A percentile compares a stretch with the other conserved stretches of the same genome.
These are phyloP conservation scores for Jackrogersella multiformis DNA, from an alignment of 495 filamentous ascomycete genomes.

Conservation along the genomic window DNA sequence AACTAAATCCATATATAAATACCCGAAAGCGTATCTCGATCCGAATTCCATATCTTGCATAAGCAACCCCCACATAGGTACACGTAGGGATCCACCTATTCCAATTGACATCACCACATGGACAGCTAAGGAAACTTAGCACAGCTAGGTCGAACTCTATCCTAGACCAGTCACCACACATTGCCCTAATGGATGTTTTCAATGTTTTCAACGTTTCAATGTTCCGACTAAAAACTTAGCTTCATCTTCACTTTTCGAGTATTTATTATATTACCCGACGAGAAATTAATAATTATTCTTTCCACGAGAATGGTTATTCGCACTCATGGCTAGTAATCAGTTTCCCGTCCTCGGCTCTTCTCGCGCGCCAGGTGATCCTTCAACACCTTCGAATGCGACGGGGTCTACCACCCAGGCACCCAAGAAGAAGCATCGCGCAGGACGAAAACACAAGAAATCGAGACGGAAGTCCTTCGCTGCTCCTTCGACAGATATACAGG, in stretches of 20 bases:
- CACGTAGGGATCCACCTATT: slow-evolving; percentile 28
- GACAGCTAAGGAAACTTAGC: slow-evolving; percentile 5
- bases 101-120: slow-evolving; percentile 39
- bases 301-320: slow-evolving; percentile 18
- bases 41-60: slow-evolving; percentile 18
- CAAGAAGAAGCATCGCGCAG: slow-evolving; percentile 55
- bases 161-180: background rate
- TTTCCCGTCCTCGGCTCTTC: slow-evolving; percentile 39
- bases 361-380: slow-evolving; percentile 21
- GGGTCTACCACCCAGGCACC: slow-evolving; percentile 28
- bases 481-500: slow-evolving; percentile 56
- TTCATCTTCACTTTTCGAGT: background rate
- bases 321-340: slow-evolving; percentile 44
- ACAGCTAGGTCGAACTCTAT: slow-evolving; percentile 5
- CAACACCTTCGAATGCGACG: slow-evolving; percentile 36
- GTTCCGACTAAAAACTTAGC: background rate
- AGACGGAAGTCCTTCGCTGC: slow-evolving; percentile 72
- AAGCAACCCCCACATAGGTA: slow-evolving; percentile 16
- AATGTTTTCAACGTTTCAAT: background rate
- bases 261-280: no score
- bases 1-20: no score
- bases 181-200: background rate
- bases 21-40: slow-evolving; percentile 16
- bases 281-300: no score
- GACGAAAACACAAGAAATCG: slow-evolving; percentile 67